Base-by-base conservation (phyloP, 163 green algal species). In the Picocystis sp. region DNA sequence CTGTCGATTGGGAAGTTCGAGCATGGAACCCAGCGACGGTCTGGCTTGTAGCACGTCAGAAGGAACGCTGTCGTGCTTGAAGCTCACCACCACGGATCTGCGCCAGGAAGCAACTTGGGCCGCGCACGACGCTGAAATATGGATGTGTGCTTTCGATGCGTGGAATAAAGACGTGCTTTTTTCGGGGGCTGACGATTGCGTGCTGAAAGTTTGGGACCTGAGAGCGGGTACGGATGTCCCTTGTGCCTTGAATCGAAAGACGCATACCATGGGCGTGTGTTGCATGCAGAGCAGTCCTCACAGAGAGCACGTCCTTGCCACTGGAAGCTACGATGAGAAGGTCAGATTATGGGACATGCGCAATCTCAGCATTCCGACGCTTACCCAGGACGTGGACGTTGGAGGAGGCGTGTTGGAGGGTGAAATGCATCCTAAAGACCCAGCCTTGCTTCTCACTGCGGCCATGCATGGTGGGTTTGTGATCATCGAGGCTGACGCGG, bases 331-430 rank as follows among this genome's bases (percentile, higher is more conserved):
- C 43, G 85, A 94, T 53, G 84, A 94, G 54, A 2, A 53, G 9
- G 58, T 84, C 24, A 45, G 86, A 23, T 25, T 92, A n/a, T 94
- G 86, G 86, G 85, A 94, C 60, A 34, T 64, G 21, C 66, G 85
- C 0, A 69, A 55, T 2, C 33, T 57, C 6, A 5, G 17, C 0
- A 33, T 41, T 17, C 86, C 86, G 0, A 1, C 85, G 13, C 19
- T 72, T 17, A 38, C 41, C 3, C 19, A 15, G 34, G 66, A 90
- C 78, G 56, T 76, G 3, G 33, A 35, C 11, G 77, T 70, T 12
- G 79, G 84, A n/a, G 86, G 86, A 24, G 86, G 86, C 29, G 84
- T 92, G 52, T 95, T n/a, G 86, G 86, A 67, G 84, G n/a, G 44
- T 93, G 17, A 81, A 86, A 22, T 95, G 78, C 82, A 92, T 55